Evolutionary conservation across 176 grass and related monocot genomes (phyloP), one percentile per base, ranked within the genome.

Genomic region (Echinochloa phyllopogon): DNA sequence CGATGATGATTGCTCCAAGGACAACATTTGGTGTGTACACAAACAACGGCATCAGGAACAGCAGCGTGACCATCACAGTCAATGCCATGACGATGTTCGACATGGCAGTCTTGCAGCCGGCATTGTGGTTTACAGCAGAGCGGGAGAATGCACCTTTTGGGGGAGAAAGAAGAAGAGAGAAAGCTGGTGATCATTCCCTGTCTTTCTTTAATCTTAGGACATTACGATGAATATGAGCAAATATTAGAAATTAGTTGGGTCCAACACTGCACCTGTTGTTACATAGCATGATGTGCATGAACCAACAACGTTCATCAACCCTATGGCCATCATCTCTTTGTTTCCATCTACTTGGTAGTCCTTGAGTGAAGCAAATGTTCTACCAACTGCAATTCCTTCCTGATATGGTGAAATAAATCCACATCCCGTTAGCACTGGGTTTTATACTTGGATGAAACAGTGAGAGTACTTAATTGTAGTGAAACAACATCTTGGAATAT

Each of bases 301-400:
- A n/a, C 96, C 96, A 0, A 98, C 96, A 38, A 98, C 84, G 89
- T 98, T 98, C 96, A 98, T 98, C 55, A 98, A 82, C 10, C 96
- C 96, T 70, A 98, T 94, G 80, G 96, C 96, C 91, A 98, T 98
- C 96, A 98, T 98, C 69, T 98, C 96, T 78, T 98, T 98, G 87
- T 98, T 98, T 21, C 96, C 96, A 20, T 98, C 96, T 24, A 98
- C 87, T 86, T 95, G 91, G 87, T 98, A 98, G 74, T 86, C 93
- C 38, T 89, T 93, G 12, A 95, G 72, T 37, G 96, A 94, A 66
- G 96, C 96, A 88, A 98, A 98, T 61, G 96, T 95, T 79, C 96
- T 95, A 43, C 96, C 96, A 78, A 95, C 93, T 20, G 96, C 96
- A 55, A 95, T 82, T 77, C 96, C 96, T 81, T 98, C 96, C 96